Percentiles rank a stretch among this genome's conserved stretches.
phyloP scores from a whole-genome alignment of 352 stramenopile genomes.

The Pythium guiyangense region DNA sequence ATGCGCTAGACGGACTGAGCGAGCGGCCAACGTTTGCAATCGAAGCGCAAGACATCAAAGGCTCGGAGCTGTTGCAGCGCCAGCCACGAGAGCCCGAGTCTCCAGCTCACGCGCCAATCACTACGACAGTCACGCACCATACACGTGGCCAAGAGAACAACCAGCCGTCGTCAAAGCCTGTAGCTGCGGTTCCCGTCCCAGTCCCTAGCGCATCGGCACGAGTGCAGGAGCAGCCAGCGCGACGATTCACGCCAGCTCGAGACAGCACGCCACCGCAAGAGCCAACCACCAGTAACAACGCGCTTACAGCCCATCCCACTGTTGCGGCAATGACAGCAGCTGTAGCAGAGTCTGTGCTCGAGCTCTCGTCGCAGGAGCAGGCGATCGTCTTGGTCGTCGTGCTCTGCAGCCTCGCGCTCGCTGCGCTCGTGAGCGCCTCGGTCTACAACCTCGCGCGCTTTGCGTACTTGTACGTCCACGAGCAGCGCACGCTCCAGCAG shows the following conservation, averaged over 20 bases:
- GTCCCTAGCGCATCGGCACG: no score
- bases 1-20: conserved; percentile 28
- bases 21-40: conserved; percentile 42
- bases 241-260: no score
- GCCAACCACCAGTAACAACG: background rate
- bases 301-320: background rate
- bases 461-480: conserved; percentile 34
- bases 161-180: no score
- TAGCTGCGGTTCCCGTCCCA: no score
- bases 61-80: conserved; percentile 27
- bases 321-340: background rate
- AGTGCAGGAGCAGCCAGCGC: no score
- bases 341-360: conserved; percentile 19
- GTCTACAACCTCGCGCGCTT: conserved; percentile 39
- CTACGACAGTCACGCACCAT: background rate
- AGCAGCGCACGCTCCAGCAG: conserved; percentile 31
- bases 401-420: conserved; percentile 29
- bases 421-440: conserved; percentile 29
- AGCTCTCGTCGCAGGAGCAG: conserved; percentile 58
- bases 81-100: background rate
- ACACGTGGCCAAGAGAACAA: background rate
- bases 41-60: conserved; percentile 52
- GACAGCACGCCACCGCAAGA: background rate
- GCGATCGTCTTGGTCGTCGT: conserved; percentile 52
- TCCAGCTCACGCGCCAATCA: background rate